Conservation (phyloP, 345 rosid species). For the Aquilaria yunnanensis region DNA sequence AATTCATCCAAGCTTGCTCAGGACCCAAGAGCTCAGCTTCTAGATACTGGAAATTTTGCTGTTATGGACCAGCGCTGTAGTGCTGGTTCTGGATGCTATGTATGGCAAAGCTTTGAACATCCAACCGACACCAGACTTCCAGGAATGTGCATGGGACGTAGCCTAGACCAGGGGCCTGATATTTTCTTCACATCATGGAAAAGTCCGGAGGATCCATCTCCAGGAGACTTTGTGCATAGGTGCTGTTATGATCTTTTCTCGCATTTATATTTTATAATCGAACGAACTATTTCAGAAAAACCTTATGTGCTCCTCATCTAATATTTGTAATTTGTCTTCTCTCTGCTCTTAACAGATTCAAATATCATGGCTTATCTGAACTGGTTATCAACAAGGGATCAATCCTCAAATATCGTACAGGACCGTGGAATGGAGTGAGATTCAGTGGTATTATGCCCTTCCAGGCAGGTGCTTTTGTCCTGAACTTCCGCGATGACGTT, state of each 20-base stretch:
- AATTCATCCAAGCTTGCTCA: no score
- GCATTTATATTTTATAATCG: no score
- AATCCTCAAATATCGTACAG: conserved; percentile 18
- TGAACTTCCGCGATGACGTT: conserved; percentile 16
- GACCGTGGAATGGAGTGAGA: conserved; percentile 45
- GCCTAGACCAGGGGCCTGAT: conserved; percentile 10
- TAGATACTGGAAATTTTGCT: no score
- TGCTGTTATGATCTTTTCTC: no score
- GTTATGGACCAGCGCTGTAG: no score
- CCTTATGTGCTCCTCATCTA: no score
- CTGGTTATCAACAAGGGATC: conserved; percentile 16
- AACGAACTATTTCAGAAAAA: no score
- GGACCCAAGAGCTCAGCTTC: no score
- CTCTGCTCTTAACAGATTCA: conserved; percentile 1
- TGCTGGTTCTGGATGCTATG: no score
- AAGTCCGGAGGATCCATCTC: conserved; percentile 23
- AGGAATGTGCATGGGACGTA: conserved; percentile 25
- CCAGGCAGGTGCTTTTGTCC: conserved; percentile 9
- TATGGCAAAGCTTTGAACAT: no score
- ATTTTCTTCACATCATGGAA: conserved; percentile 26
- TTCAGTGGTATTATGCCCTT: conserved; percentile 33
- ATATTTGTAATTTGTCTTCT: no score
- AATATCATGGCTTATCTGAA: conserved; percentile 37
- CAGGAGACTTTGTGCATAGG: conserved; percentile 13
- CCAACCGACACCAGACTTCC: conserved; percentile 31